A percentile compares a stretch with the other conserved stretches of the same genome.
These are phyloP conservation scores for Candida neerlandica DNA, from an alignment of 1,139 yeast genomes.

Conservation along the genomic window DNA sequence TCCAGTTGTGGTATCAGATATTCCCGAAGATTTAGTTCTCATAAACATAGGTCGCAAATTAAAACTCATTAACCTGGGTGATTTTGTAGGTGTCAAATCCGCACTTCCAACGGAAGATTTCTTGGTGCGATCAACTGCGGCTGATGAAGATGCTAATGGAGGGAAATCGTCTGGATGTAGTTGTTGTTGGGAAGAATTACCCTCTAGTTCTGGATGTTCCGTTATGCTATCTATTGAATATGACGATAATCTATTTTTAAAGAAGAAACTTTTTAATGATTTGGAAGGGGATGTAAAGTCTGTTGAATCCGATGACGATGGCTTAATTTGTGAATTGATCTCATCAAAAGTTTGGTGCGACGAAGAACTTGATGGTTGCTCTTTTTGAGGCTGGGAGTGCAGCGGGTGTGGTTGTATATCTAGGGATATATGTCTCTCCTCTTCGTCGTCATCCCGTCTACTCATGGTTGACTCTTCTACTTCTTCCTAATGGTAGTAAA, in stretches of 20 bases:
- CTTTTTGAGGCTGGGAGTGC: neutral
- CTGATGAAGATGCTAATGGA: neutral
- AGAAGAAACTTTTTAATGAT: constrained; percentile 27
- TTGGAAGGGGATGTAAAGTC: constrained; percentile 31
- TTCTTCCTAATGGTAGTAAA: neutral
- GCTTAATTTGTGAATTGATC: constrained; percentile 5
- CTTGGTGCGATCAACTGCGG: constrained; percentile 8
- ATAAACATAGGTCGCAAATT: constrained; percentile 26
- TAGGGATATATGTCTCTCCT: neutral
- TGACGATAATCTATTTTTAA: constrained; percentile 28
- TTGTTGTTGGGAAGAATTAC: constrained; percentile 1
- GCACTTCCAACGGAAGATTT: constrained; percentile 7
- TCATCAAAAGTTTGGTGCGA: constrained; percentile 12
- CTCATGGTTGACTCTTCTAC: neutral
- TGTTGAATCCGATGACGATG: constrained; percentile 9
- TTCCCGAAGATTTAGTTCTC: constrained; percentile 24
- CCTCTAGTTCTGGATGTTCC: constrained; percentile 26
- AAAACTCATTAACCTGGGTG: constrained; percentile 15
- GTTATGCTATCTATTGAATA: constrained; percentile 32
- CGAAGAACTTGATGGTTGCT: constrained; percentile 11
- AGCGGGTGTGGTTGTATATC: neutral
- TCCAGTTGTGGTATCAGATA: constrained; percentile 10
- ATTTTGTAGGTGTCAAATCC: constrained; percentile 16
- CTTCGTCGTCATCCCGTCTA: neutral
- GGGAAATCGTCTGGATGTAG: constrained; percentile 1